Conservation (phyloP, 768 basidiomycete genomes). For the Tylopilus plumbeoviolaceoides region DNA sequence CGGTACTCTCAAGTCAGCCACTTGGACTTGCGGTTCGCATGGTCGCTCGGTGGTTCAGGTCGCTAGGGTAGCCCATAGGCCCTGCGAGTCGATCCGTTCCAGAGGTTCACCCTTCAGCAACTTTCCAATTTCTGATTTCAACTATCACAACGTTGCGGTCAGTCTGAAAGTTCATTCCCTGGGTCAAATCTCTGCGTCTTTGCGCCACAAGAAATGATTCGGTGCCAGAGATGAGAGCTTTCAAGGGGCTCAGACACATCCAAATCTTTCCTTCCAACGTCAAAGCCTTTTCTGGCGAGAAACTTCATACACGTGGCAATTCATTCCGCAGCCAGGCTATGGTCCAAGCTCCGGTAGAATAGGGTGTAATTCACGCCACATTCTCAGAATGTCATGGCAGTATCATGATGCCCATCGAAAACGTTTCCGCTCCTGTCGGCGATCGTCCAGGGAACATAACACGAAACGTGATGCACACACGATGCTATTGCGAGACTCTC, state of each 20-base stretch:
- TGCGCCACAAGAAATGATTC: not conserved
- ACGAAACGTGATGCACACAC: not conserved
- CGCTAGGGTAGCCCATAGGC: not conserved
- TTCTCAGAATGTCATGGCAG: not conserved
- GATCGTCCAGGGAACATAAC: not conserved
- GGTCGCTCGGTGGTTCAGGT: not conserved
- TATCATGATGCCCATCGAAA: constrained; percentile 1
- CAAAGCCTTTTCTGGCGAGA: not conserved
- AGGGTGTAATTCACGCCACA: not conserved
- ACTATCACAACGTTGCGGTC: not conserved
- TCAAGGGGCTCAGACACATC: too few relatives aligned
- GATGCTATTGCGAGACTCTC: not conserved
- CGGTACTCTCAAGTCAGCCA: too few relatives aligned
- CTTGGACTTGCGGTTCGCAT: not conserved
- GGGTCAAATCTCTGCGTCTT: too few relatives aligned
- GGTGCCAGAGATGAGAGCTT: too few relatives aligned
- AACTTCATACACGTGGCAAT: not conserved
- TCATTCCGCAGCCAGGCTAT: not conserved
- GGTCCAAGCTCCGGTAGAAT: not conserved
- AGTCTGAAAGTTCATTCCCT: not conserved
- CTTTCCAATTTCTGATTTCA: too few relatives aligned
- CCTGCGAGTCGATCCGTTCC: not conserved
- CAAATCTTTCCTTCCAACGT: not conserved
- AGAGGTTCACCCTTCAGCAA: not conserved
- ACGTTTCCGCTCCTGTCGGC: not conserved